Evolutionary conservation across 2,329 filamentous ascomycete genomes (phyloP).

Genomic region (Ampelomyces quisqualis): DNA sequence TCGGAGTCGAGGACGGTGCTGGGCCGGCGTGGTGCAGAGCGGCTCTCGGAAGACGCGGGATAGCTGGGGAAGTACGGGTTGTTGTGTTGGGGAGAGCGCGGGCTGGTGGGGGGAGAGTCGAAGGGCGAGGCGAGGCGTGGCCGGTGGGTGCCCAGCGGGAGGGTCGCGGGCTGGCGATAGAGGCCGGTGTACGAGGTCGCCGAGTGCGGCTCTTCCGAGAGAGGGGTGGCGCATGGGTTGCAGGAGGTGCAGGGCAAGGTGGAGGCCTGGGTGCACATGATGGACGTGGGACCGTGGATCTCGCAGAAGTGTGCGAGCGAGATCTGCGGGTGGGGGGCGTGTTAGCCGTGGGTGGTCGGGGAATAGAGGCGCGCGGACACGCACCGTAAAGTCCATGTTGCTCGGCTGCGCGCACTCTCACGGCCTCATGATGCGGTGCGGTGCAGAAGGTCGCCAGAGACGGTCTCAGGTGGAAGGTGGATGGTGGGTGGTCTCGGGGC

Average conservation of each 20-base stretch:
- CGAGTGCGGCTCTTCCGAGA: constrained; percentile 39
- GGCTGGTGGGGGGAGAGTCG: constrained; percentile 46
- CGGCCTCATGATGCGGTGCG: constrained; percentile 32
- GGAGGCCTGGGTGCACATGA: constrained; percentile 61
- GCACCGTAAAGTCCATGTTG: constrained; percentile 47
- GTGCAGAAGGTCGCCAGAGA: constrained; percentile 15
- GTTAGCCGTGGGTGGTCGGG: not conserved
- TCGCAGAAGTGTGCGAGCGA: constrained; percentile 65
- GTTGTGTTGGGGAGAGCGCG: constrained; percentile 40
- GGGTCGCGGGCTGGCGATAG: constrained; percentile 35
- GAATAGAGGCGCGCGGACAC: constrained; percentile 25
- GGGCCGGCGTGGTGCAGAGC: constrained; percentile 34
- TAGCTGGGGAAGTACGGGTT: constrained; percentile 55
- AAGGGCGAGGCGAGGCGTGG: constrained; percentile 42
- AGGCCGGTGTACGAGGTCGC: constrained; percentile 38
- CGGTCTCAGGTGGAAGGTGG: constrained; percentile 20
- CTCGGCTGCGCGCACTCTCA: constrained; percentile 29
- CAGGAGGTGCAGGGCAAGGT: constrained; percentile 58
- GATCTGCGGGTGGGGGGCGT: constrained; percentile 46
- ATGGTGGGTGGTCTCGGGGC: constrained; percentile 30
- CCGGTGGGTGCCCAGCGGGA: constrained; percentile 37
- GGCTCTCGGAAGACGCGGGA: constrained; percentile 32
- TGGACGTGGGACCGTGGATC: constrained; percentile 62
- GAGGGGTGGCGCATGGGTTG: constrained; percentile 49
- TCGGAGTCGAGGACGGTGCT: constrained; percentile 48